Evolutionary conservation across 1,284 basidiomycete genomes (phyloP), one percentile per base, ranked within the genome.

Genomic region (Anthracocystis panici-leucophaei): DNA sequence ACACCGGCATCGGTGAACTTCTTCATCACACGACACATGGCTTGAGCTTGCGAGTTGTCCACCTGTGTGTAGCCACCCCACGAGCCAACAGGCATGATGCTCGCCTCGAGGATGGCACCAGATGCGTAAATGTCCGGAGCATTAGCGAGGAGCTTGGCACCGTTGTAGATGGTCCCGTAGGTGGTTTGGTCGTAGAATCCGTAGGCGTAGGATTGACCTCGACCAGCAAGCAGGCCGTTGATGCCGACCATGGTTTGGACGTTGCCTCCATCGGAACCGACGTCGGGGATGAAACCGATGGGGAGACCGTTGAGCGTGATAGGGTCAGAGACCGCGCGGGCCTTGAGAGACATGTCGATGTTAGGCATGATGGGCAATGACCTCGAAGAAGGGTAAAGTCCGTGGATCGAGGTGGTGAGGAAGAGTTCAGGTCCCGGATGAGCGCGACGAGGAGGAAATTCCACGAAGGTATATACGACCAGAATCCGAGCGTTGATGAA

Each of bases 1-100:
- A 86, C 75, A 21, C 85, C 85, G 11, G 78, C 64, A 60, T 86
- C 85, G 50, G 84, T 85, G 73, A 85, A 86, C 57, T 82, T 63
- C 75, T 86, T 86, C 82, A 86, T 82, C 31, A 85, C 84, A 0
- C 81, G 72, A 57, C 79, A 80, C 35, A 84, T 80, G 11, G 78
- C 79, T 25, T 74, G 56, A 5, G 85, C 84, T 60, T 85, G 85
- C 8, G 70, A 70, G 69, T 83, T 82, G 72, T 85, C 81, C 14
- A 78, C 69, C 7, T 33, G 50, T 0, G 78, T 81, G 25, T 75
- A 65, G 5, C 79, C 78, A 14, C 64, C 58, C 75, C 75, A 81
- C 29, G 63, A 65, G 8, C 75, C 73, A 7, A 75, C 57, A 8
- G 79, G 75, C 79, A 83, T 83, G 53, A 83, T 81, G 18, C 67